These are phyloP conservation scores for Kwoniella sp. DNA, from an alignment of 768 basidiomycete species.

Conservation along the genomic window DNA sequence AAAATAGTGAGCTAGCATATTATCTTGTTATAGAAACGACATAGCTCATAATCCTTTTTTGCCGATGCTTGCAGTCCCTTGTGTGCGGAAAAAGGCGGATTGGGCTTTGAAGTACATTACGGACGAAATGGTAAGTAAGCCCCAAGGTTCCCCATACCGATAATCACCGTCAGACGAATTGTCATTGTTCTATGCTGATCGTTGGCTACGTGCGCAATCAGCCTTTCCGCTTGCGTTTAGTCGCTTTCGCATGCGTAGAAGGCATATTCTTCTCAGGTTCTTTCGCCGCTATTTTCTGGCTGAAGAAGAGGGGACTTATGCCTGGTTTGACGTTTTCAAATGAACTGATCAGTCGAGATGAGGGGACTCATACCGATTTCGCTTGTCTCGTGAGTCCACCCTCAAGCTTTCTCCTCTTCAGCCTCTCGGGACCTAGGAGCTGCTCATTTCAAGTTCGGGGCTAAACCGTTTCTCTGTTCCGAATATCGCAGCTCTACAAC, in stretches of 20 bases:
- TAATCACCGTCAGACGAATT: background rate
- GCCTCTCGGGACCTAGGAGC: no score
- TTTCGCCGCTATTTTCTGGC: conserved; percentile 56
- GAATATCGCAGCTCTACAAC: conserved; percentile 44
- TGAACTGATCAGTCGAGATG: conserved; percentile 51
- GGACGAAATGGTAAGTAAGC: conserved; percentile 41
- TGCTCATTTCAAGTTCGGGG: no score
- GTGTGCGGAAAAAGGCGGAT: conserved; percentile 54
- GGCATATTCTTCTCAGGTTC: conserved; percentile 57
- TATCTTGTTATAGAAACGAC: no score
- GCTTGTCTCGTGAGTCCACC: conserved; percentile 31
- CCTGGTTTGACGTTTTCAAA: conserved; percentile 54
- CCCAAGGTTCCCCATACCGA: background rate
- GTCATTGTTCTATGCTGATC: no score
- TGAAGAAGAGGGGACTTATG: conserved; percentile 57
- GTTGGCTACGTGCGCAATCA: conserved; percentile 1
- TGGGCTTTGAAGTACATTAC: conserved; percentile 56
- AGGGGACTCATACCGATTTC: conserved; percentile 50
- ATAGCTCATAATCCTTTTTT: no score
- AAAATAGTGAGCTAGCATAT: conserved; percentile 46
- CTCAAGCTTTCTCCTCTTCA: no score
- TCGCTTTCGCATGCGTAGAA: conserved; percentile 56
- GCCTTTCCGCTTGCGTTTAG: conserved; percentile 32
- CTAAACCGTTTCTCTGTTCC: no score
- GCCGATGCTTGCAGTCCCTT: conserved; percentile 40